A percentile compares a stretch with the other conserved stretches of the same genome.
These are phyloP conservation scores for Globisporangium acanthophoron DNA, from an alignment of 352 stramenopile species.

Conservation along the genomic window DNA sequence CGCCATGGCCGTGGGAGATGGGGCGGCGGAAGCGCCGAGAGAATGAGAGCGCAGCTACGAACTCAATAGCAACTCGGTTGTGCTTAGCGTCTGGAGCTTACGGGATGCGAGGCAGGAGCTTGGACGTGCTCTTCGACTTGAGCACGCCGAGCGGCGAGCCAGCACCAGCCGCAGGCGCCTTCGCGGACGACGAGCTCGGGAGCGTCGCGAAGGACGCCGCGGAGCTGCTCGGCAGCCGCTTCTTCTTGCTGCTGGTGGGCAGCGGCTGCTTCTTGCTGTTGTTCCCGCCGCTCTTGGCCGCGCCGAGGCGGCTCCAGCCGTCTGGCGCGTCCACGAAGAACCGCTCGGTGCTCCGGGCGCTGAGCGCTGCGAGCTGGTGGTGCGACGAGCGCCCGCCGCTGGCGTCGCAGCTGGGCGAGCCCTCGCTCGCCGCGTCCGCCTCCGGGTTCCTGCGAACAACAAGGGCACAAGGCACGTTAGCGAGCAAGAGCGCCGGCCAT, in stretches of 20 bases:
- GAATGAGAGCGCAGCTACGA: background rate
- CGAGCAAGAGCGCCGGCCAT: no score
- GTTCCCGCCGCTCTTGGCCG: constrained; percentile 13
- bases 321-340: constrained; percentile 21
- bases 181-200: constrained; percentile 8
- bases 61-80: no score
- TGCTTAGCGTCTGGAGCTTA: constrained; percentile 2
- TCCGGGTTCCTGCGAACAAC: constrained; percentile 22
- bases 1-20: background rate
- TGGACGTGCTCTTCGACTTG: constrained; percentile 34
- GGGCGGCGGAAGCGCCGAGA: background rate
- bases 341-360: constrained; percentile 24
- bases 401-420: constrained; percentile 15
- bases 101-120: constrained; percentile 29
- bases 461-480: background rate
- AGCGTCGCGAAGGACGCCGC: constrained; percentile 6
- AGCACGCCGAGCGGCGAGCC: constrained; percentile 4
- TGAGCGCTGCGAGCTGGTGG: constrained; percentile 23
- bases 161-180: background rate
- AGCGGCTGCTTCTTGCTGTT: constrained; percentile 21
- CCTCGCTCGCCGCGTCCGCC: constrained; percentile 14
- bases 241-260: constrained; percentile 22
- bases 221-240: constrained; percentile 4
- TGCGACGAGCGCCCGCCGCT: constrained; percentile 6
- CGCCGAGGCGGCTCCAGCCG: constrained; percentile 4